Evolutionary conservation across 1,284 basidiomycete species (phyloP), one percentile per base, ranked within the genome.

Genomic region (Cryptococcus sp.): DNA sequence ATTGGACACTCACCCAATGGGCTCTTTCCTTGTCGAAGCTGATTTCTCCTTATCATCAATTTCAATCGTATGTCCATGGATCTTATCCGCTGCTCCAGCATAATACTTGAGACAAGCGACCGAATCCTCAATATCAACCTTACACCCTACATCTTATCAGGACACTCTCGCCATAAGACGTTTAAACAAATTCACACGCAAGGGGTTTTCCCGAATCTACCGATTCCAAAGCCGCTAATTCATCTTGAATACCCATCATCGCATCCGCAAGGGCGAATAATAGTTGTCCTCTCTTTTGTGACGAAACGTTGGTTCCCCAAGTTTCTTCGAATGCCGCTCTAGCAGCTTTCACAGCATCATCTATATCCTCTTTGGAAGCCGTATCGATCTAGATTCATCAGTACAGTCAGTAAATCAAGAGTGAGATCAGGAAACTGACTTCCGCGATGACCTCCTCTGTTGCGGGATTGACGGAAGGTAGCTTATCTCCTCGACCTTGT

Each of bases 241-340:
- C 57, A 10, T 64, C 62, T 23, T 83, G 80, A 73, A 96, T 86
- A 62, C 86, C 82, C 77, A 97, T 94, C 62, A 98, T 90, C 59
- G 94, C 81, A 72, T 96, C 91, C 43, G 94, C 95, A 43, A 97
- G 84, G 72, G 87, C 88, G 79, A 87, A 83, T 47, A 96, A 78
- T 48, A 48, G 93, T 62, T 62, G 46, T 10, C 88, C 86, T 53
- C 94, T 84, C 76, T 92, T 86, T 53, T 86, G 83, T 37, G 88
- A 89, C 11, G 89, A 85, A 52, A 88, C 83, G 63, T 91, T 90
- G 75, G 87, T 86, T 14, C 92, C 93, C 92, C 93, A 96, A 34
- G 87, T 86, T 5, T 86, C 89, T 59, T 87, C 84, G 80, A 90
- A 91, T 4, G 93, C 70, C 53, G 83, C 80, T 62, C 91, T 84